Base-by-base conservation (phyloP, 352 stramenopile genomes). In the Saprolegnia diclina region DNA sequence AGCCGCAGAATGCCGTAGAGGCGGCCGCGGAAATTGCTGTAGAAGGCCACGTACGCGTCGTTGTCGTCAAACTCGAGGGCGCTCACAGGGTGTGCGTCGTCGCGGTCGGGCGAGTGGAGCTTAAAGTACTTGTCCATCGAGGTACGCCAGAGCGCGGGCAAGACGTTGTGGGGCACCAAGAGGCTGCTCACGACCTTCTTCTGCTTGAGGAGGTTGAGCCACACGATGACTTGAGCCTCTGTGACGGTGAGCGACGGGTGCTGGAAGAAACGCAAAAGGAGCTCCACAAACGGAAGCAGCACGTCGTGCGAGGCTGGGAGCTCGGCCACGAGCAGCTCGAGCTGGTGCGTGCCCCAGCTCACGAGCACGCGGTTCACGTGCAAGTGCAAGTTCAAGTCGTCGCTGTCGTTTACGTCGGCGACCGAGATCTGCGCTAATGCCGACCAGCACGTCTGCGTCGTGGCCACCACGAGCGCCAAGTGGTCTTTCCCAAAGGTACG, bases 111-210 rank as follows among this genome's bases (percentile, higher is more conserved):
- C 0, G 82, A 91, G 1, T 77, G 71, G 4, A 92, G 55, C 66
- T 89, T 90, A 57, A 92, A 92, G 72, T 91, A 92, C 63, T 91
- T 92, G 18, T 90, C 83, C 18, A 89, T 87, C 11, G 79, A 91
- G 50, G 40, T 84, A 70, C 2, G 65, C 64, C 37, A 90, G 37
- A 69, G 63, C n/a, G 37, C 10, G n/a, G 42, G 42, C 19, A 56
- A 14, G 35, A 57, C 37, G 61, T 87, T 75, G 7, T 79, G 73
- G 2, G 57, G 56, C 19, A 85, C 35, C 29, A 75, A 82, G 7
- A 66, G 63, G 42, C 83, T 53, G 14, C 32, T 67, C 40, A 90
- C 65, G 21, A 92, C 75, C 32, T 61, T 72, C 65, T 82, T 85
- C 72, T 89, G 79, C 75, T 92, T 92, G 22, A 92, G 65, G 26